Base-by-base conservation (phyloP, 2,329 filamentous ascomycete species). In the Thelonectria discophora region DNA sequence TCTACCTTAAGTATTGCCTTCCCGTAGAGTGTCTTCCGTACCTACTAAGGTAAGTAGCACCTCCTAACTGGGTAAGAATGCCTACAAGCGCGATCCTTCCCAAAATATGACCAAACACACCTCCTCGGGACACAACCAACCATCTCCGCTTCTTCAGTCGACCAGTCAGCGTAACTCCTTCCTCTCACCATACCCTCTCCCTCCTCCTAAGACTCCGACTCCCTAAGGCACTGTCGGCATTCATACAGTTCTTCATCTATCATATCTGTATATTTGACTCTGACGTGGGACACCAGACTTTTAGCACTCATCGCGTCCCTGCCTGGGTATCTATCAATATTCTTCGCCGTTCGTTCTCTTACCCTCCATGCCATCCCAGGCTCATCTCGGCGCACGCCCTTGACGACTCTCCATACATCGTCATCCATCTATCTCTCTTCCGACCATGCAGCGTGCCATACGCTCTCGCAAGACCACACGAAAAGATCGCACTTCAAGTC, bases 211-310 rank as follows among this genome's bases (percentile, higher is more conserved):
- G 27, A 45, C 42, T 43, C 51, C 43, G 54, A 47, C 55, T 50
- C 55, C 67, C 67, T 72, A 70, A 42, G 58, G 55, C 40, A 47
- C 54, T 62, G 52, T 58, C 62, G 58, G 58, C 55, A 72, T 72
- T 43, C 55, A 68, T 70, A 66, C 55, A 57, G 24, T 46, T 47
- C 27, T 30, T 9, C 47, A 65, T 56, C 53, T 24, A 43, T 45
- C 48, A 34, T 32, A 66, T 55, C 57, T 54, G 59, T 51, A 53
- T 45, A 49, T 10, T 49, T 40, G 37, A 12, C 21, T 54, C 47
- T 30, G 24, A 32, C 24, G 42, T 42, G 46, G 60, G 54, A 18
- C 54, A 53, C 37, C 48, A 45, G 18, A 32, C 51, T 52, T 21
- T 17, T 57, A 64, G 62, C 62, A 65, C 60, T 64, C 49, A 57